Evolutionary conservation across 768 basidiomycete species (phyloP).

Genomic region (Tricholoma hemisulphureum): DNA sequence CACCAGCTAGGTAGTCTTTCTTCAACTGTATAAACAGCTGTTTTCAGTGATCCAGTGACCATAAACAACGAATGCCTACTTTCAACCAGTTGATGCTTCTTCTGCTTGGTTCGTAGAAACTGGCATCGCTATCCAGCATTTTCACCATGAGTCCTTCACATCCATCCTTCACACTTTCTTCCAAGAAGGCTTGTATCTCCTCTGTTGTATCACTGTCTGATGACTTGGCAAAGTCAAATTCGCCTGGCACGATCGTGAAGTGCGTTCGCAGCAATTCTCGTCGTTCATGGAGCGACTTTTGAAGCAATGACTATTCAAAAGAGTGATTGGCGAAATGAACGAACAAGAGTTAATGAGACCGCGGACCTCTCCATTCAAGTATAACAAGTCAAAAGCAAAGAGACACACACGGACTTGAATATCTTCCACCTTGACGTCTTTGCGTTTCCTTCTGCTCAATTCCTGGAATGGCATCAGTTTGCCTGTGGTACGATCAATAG

Average conservation of each 20-base stretch:
- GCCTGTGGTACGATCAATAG: constrained; percentile 80
- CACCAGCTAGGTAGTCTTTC: constrained; percentile 95
- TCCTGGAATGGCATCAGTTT: constrained; percentile 98
- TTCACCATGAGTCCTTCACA: constrained; percentile 99
- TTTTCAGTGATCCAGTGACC: constrained; percentile 2
- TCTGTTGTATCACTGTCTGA: constrained; percentile 88
- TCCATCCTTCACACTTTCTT: constrained; percentile 96
- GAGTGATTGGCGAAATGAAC: not conserved
- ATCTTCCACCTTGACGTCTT: constrained; percentile 97
- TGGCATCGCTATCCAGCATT: constrained; percentile 90
- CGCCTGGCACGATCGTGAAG: constrained; percentile 79
- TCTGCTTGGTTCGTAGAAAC: constrained; percentile 93
- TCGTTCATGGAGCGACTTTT: constrained; percentile 70
- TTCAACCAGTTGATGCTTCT: constrained; percentile 98
- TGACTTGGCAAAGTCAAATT: constrained; percentile 91
- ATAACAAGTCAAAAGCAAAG: constrained; percentile 96
- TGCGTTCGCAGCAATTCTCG: constrained; percentile 74
- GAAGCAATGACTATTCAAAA: constrained; percentile 69
- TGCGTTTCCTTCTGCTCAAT: constrained; percentile 88
- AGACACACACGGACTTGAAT: constrained; percentile 96
- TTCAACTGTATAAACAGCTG: constrained; percentile 64
- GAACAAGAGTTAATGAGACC: not conserved
- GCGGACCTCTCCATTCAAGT: constrained; percentile 90
- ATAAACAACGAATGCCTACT: constrained; percentile 40
- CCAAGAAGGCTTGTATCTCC: constrained; percentile 92